Conservation (phyloP, 257 asterid species). For the Primulina tabacum region DNA sequence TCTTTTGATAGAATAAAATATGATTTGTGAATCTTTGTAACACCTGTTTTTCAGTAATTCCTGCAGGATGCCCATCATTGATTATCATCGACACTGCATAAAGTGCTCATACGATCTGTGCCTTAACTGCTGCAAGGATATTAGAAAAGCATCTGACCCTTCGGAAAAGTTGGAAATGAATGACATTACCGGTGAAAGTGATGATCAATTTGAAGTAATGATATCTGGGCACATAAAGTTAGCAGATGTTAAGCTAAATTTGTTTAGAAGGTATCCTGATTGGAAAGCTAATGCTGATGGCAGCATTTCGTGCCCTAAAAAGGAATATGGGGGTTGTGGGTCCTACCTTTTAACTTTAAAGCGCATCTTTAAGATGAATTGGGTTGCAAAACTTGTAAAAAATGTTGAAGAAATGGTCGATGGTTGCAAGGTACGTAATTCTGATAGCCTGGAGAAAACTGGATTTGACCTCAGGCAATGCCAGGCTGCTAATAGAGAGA, state of each 20-base stretch:
- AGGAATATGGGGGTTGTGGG: conserved; percentile 77
- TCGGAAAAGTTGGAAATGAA: conserved; percentile 35
- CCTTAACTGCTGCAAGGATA: conserved; percentile 93
- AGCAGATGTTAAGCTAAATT: conserved; percentile 45
- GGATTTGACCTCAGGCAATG: conserved; percentile 40
- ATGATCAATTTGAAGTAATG: conserved; percentile 36
- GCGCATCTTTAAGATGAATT: conserved; percentile 96
- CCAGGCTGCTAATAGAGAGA: conserved; percentile 62
- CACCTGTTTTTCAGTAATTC: conserved; percentile 59
- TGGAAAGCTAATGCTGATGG: conserved; percentile 79
- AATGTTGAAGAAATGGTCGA: conserved; percentile 94
- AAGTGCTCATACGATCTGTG: conserved; percentile 96
- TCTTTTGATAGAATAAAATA: background rate
- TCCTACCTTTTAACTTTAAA: conserved; percentile 58
- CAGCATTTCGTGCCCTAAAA: conserved; percentile 75
- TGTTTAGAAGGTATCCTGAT: conserved; percentile 36
- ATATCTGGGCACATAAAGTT: conserved; percentile 35
- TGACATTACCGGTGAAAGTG: conserved; percentile 31
- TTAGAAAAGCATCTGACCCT: conserved; percentile 60
- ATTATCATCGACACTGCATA: conserved; percentile 92
- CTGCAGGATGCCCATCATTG: conserved; percentile 92
- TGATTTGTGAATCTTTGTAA: background rate
- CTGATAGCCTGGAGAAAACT: conserved; percentile 40
- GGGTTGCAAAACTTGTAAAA: conserved; percentile 93
- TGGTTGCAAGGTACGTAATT: conserved; percentile 60